Evolutionary conservation across 2,329 filamentous ascomycete genomes (phyloP).

Genomic region (Fusarium sp.): DNA sequence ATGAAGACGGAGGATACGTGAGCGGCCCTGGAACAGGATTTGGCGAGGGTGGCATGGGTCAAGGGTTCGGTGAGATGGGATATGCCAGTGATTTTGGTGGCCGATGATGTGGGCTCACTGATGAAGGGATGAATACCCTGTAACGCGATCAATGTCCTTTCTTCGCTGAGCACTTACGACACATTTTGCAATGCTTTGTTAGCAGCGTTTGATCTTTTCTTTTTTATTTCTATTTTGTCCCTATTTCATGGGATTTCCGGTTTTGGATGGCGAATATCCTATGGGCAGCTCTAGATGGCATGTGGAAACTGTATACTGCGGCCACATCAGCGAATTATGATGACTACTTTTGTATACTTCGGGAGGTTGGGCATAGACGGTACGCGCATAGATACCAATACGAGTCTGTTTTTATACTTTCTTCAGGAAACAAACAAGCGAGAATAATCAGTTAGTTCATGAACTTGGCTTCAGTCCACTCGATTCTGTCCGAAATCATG

Average conservation of each 20-base stretch:
- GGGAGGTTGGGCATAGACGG: conserved; percentile 45
- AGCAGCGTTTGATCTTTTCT: conserved; percentile 26
- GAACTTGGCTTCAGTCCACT: background rate
- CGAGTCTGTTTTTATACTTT: conserved; percentile 27
- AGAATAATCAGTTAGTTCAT: background rate
- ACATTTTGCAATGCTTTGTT: conserved; percentile 8
- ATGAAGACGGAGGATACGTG: conserved; percentile 76
- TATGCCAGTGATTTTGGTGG: conserved; percentile 48
- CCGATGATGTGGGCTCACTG: conserved; percentile 24
- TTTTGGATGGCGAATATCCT: conserved; percentile 24
- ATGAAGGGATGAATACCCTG: conserved; percentile 6
- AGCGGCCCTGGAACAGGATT: conserved; percentile 71
- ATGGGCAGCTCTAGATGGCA: conserved; percentile 31
- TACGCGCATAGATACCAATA: conserved; percentile 49
- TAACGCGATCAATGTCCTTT: conserved; percentile 21
- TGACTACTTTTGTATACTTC: conserved; percentile 17
- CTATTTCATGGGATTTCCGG: background rate
- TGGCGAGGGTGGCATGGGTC: conserved; percentile 66
- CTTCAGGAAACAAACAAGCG: background rate
- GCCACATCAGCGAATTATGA: conserved; percentile 15
- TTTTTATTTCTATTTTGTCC: conserved; percentile 9
- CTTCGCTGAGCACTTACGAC: conserved; percentile 7
- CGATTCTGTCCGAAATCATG: background rate
- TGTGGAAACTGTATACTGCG: conserved; percentile 25
- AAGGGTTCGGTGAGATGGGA: conserved; percentile 60